Percentiles rank a stretch among this genome's conserved stretches.
phyloP scores from a whole-genome alignment of 148 eudicot genomes.

The Rhododendron williamsianum region DNA sequence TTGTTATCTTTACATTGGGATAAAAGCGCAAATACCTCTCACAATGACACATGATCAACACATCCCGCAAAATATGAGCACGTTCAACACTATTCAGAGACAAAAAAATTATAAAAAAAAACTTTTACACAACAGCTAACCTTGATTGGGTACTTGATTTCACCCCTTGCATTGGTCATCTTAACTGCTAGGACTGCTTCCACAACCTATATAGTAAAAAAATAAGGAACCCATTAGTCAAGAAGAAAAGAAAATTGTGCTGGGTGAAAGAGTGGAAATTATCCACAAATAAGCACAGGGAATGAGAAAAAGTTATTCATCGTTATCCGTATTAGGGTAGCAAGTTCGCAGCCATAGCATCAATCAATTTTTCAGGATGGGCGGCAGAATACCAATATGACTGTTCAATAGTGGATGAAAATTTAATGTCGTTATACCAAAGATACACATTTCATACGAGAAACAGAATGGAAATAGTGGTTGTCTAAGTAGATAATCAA shows the following conservation, averaged over 20 bases:
- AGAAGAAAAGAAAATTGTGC: neutral
- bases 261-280: neutral
- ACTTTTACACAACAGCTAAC: slow-evolving; percentile 26
- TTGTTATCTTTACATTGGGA: neutral
- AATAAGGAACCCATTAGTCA: neutral
- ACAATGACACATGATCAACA: neutral
- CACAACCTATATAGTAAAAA: slow-evolving; percentile 47
- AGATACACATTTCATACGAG: neutral
- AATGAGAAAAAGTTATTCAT: neutral
- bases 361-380: neutral
- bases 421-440: neutral
- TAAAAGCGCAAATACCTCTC: neutral
- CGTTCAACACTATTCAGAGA: neutral
- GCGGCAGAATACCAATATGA: neutral
- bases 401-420: neutral
- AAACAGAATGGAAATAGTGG: neutral
- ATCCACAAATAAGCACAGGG: neutral
- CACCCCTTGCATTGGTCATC: slow-evolving; percentile 92
- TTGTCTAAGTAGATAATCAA: neutral
- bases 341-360: neutral
- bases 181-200: slow-evolving; percentile 90
- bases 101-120: neutral
- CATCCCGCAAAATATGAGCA: neutral
- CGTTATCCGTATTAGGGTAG: neutral
- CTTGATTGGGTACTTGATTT: slow-evolving; percentile 93